Conservation (phyloP, 768 basidiomycete genomes). For the Lactarius akahatsu region DNA sequence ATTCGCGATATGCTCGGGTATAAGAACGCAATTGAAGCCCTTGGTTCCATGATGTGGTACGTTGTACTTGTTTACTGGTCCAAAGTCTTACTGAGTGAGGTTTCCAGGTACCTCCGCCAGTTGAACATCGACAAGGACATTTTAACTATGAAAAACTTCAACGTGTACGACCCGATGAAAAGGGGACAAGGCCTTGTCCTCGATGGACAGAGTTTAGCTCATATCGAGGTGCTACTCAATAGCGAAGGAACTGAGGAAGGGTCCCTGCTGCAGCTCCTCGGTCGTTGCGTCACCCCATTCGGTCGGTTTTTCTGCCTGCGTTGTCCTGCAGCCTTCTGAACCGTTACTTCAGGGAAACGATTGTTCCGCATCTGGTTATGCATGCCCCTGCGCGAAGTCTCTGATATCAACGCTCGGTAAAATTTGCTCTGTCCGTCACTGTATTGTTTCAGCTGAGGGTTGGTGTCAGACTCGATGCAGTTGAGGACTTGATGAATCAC, state of each 20-base stretch:
- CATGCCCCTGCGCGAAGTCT: constrained; percentile 78
- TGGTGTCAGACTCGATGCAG: constrained; percentile 77
- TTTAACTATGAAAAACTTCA: constrained; percentile 95
- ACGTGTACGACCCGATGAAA: constrained; percentile 94
- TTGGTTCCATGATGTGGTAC: constrained; percentile 92
- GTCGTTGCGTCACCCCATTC: constrained; percentile 87
- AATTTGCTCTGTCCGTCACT: constrained; percentile 15
- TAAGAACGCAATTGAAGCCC: constrained; percentile 70
- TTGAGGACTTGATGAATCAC: constrained; percentile 84
- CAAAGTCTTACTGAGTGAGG: not conserved
- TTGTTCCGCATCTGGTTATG: constrained; percentile 97
- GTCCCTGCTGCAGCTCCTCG: constrained; percentile 77
- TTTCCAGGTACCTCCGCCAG: constrained; percentile 71
- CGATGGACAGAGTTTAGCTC: constrained; percentile 93
- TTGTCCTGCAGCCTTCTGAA: not conserved
- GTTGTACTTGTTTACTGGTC: constrained; percentile 26
- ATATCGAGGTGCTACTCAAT: constrained; percentile 91
- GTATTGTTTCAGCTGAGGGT: not conserved
- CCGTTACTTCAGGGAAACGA: constrained; percentile 65
- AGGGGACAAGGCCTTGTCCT: constrained; percentile 80
- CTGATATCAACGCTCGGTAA: constrained; percentile 87
- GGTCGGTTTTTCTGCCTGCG: constrained; percentile 47
- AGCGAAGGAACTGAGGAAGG: constrained; percentile 94
- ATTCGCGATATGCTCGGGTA: constrained; percentile 73
- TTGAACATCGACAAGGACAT: constrained; percentile 97